Evolutionary conservation across 2,329 filamentous ascomycete species (phyloP), one percentile per base, ranked within the genome.

Genomic region (Talaromyces sp.): DNA sequence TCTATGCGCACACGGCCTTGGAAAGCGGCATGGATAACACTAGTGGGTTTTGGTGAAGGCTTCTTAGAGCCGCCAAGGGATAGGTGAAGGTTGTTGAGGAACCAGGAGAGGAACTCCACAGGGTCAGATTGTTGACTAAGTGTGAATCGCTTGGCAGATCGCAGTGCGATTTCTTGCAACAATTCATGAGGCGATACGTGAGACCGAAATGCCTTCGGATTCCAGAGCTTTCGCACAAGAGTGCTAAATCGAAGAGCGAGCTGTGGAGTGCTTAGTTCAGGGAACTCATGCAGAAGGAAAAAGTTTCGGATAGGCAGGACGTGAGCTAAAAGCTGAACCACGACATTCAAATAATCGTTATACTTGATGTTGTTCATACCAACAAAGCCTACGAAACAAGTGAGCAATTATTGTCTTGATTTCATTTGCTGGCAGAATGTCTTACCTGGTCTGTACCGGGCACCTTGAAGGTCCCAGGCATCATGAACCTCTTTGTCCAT

Each of bases 321-420:
- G 73, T 99, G 94, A 2, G 93, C 87, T 33, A 99, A 82, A 6
- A 92, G 88, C 73, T 99, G 94, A 44, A 96, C 88, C 3, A 97
- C 84, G 22, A 96, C 93, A 70, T 99, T 99, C 68, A 97, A 83
- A 76, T 99, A 99, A 78, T 99, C 94, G 76, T 99, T 99, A 53
- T 94, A 91, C 75, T 99, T 99, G 81, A 99, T 97, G 76, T 99
- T 99, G 81, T 99, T 99, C 90, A 99, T 95, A 61, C 94, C 94
- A 56, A 99, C 91, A 70, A 92, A 99, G 5, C 94, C 77, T 77
- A 49, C n/a, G 27, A 13, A 22, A 32, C 17, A 20, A 33, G 27
- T 42, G 27, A 54, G 44, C 24, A 41, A 47, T 32, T 11, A 27
- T 20, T 40, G 19, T 3, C 13, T 8, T 6, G 10, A 10, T 17